A percentile compares a stretch with the other conserved stretches of the same genome.
These are phyloP conservation scores for Calocera viscosa DNA, from an alignment of 768 basidiomycete genomes.

Conservation along the genomic window DNA sequence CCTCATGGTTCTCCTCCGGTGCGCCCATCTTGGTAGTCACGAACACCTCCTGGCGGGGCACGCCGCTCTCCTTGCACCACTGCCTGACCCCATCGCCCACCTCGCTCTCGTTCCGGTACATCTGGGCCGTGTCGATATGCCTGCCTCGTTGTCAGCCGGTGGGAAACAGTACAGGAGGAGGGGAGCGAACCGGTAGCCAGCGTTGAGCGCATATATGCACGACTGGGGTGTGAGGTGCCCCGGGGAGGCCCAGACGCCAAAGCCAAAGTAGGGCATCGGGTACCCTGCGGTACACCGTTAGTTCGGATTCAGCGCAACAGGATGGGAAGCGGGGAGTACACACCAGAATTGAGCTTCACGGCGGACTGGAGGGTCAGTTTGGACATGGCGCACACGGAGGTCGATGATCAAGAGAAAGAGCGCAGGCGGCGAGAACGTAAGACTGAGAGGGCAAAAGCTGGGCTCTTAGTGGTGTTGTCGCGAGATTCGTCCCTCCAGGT, in stretches of 20 bases:
- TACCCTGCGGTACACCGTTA: conserved; percentile 30
- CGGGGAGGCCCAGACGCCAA: conserved; percentile 61
- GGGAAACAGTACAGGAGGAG: neutral
- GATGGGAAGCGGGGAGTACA: neutral
- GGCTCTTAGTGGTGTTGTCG: too few relatives aligned
- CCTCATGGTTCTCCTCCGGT: conserved; percentile 50
- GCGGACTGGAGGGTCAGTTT: neutral
- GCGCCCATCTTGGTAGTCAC: conserved; percentile 60
- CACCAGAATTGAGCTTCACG: conserved; percentile 1
- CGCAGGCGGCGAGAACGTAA: neutral
- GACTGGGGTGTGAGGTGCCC: conserved; percentile 35
- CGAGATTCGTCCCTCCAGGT: too few relatives aligned
- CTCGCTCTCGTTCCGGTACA: conserved; percentile 35
- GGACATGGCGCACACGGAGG: neutral
- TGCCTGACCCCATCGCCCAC: conserved; percentile 19
- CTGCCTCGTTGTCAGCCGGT: conserved; percentile 19
- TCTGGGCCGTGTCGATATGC: conserved; percentile 62
- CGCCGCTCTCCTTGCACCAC: conserved; percentile 30
- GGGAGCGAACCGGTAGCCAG: conserved; percentile 37
- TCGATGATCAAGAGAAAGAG: neutral
- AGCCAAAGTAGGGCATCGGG: conserved; percentile 51
- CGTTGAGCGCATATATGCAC: conserved; percentile 48
- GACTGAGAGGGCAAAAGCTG: neutral
- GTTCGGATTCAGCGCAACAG: neutral
- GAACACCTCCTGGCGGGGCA: conserved; percentile 49